Conservation (phyloP, 2,329 filamentous ascomycete genomes). For the Cladosporium halotolerans region DNA sequence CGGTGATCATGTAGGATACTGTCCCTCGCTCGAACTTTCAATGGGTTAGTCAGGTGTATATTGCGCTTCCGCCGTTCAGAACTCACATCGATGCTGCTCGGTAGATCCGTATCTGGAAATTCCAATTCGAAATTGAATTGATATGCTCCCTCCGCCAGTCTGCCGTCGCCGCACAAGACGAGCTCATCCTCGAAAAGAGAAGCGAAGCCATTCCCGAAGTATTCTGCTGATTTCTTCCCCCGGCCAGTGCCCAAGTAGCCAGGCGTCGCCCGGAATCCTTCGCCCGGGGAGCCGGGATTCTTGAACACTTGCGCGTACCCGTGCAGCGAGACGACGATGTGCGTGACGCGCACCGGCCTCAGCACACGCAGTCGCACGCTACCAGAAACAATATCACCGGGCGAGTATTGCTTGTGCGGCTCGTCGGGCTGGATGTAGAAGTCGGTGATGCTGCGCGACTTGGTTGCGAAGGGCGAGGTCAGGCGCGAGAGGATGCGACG, state of each 20-base stretch:
- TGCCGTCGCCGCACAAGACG: slow-evolving; percentile 71
- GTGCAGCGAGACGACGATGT: slow-evolving; percentile 70
- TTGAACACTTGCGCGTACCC: slow-evolving; percentile 76
- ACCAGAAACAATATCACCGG: slow-evolving; percentile 68
- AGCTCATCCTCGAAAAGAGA: slow-evolving; percentile 77
- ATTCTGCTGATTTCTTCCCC: slow-evolving; percentile 47
- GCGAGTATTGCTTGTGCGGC: slow-evolving; percentile 68
- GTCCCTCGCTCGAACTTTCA: slow-evolving; percentile 89
- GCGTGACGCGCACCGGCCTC: slow-evolving; percentile 71
- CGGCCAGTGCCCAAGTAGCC: slow-evolving; percentile 33
- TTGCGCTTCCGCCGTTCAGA: no score
- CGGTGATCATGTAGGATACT: slow-evolving; percentile 83
- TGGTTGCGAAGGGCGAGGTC: slow-evolving; percentile 48
- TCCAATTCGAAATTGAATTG: slow-evolving; percentile 72
- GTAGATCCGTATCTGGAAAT: slow-evolving; percentile 62
- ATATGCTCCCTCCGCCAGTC: slow-evolving; percentile 66
- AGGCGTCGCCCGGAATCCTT: slow-evolving; percentile 44
- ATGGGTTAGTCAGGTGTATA: slow-evolving; percentile 13
- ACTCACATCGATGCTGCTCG: slow-evolving; percentile 91
- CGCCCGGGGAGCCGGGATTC: slow-evolving; percentile 54
- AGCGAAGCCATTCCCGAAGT: slow-evolving; percentile 71
- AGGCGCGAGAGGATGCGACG: slow-evolving; percentile 47
- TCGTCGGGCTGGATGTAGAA: slow-evolving; percentile 73
- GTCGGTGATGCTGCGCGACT: slow-evolving; percentile 63
- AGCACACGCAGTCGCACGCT: slow-evolving; percentile 65